phyloP scores from a whole-genome alignment of 371 early-diverging fungal species.

The Racocetra persica region DNA sequence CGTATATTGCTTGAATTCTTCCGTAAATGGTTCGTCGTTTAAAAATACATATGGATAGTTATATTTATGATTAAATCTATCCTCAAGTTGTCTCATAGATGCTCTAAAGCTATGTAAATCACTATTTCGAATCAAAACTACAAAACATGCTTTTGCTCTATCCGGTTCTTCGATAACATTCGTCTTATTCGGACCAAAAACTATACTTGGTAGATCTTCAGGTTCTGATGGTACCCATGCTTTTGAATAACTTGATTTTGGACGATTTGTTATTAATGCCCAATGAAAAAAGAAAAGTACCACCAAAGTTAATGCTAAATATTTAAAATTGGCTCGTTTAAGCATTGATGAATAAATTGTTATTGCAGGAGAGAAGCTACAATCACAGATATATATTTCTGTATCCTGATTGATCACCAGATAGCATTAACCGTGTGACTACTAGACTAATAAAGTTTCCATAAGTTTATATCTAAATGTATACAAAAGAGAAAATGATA shows the following conservation, averaged over 20 bases:
- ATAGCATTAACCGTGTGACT: no score
- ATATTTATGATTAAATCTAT: conserved; percentile 83
- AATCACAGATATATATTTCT: no score
- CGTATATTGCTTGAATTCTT: conserved; percentile 68
- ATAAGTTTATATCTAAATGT: no score
- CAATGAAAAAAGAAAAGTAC: conserved; percentile 6
- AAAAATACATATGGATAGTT: conserved; percentile 92
- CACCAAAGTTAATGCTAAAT: not conserved
- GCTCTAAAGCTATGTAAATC: conserved; percentile 76
- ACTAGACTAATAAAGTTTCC: no score
- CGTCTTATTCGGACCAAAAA: no score
- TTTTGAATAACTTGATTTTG: not conserved
- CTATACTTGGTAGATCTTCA: not conserved
- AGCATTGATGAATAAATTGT: not conserved
- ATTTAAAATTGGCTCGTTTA: conserved; percentile 18
- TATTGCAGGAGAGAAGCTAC: no score
- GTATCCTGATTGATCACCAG: no score
- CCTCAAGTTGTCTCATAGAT: conserved; percentile 82
- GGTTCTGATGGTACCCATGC: not conserved
- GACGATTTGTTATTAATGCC: not conserved
- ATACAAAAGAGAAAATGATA: no score
- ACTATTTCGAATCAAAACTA: conserved; percentile 61
- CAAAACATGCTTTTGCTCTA: conserved; percentile 12
- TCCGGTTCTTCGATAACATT: no score
- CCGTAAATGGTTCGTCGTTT: conserved; percentile 84